phyloP scores from a whole-genome alignment of 306 rosid species.

The Carpinus viminea region DNA sequence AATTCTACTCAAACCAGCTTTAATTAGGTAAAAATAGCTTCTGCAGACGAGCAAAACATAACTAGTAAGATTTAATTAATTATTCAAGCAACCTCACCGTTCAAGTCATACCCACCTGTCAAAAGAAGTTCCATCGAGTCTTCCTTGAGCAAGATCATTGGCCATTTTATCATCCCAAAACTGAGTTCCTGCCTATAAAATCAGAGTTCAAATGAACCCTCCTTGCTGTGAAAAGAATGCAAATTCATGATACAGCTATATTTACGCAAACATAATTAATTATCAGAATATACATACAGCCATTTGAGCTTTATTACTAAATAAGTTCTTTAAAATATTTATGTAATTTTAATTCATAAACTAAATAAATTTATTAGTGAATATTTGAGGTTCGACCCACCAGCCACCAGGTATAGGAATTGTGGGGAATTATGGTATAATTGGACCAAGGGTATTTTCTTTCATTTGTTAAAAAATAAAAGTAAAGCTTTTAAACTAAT shows the following conservation, averaged over 20 bases:
- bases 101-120: slow-evolving; percentile 64
- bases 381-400: not conserved
- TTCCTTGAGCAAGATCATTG: slow-evolving; percentile 74
- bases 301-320: no score
- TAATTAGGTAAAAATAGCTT: slow-evolving; percentile 5
- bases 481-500: no score
- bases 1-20: slow-evolving; percentile 4
- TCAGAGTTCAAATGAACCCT: slow-evolving; percentile 2
- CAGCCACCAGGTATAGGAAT: not conserved
- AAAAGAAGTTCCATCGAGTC: slow-evolving; percentile 82
- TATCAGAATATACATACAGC: not conserved
- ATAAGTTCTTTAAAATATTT: not conserved
- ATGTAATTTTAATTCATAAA: not conserved
- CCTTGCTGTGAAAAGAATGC: slow-evolving; percentile 25
- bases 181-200: slow-evolving; percentile 90
- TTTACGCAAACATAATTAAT: slow-evolving; percentile 1
- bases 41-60: not conserved
- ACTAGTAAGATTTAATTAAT: not conserved
- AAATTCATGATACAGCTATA: slow-evolving; percentile 19
- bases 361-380: not conserved
- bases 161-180: slow-evolving; percentile 99
- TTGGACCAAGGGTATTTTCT: not conserved
- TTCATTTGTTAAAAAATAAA: no score
- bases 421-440: not conserved
- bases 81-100: slow-evolving; percentile 6